phyloP scores from a whole-genome alignment of 306 rosid genomes.

The Delonix regia region DNA sequence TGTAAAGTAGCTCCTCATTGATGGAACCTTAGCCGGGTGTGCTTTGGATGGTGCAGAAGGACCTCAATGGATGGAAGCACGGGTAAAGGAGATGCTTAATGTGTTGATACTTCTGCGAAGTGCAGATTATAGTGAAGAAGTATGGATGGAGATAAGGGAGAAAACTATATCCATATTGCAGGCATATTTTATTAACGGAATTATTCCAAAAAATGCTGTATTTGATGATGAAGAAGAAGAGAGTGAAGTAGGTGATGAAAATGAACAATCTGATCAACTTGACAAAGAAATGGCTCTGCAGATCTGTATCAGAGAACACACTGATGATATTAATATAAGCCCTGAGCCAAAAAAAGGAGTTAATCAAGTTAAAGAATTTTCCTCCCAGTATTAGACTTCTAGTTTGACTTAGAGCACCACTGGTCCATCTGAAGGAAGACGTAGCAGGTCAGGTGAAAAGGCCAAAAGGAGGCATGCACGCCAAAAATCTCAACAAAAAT shows the following conservation, averaged over 20 bases:
- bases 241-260: slow-evolving; percentile 68
- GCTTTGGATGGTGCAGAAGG: slow-evolving; percentile 99
- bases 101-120: slow-evolving; percentile 97
- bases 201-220: slow-evolving; percentile 74
- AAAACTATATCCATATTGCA: slow-evolving; percentile 86
- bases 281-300: slow-evolving; percentile 62
- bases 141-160: slow-evolving; percentile 98
- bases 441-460: slow-evolving; percentile 86
- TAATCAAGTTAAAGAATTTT: slow-evolving; percentile 56
- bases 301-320: slow-evolving; percentile 62
- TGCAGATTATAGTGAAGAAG: slow-evolving; percentile 99
- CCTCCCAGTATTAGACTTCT: slow-evolving; percentile 66
- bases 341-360: slow-evolving; percentile 67
- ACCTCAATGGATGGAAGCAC: slow-evolving; percentile 99
- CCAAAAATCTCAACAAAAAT: slow-evolving; percentile 75
- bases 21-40: too few species aligned
- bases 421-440: too few species aligned
- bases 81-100: slow-evolving; percentile 98
- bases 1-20: too few species aligned
- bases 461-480: slow-evolving; percentile 87
- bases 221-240: slow-evolving; percentile 74
- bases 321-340: slow-evolving; percentile 53
- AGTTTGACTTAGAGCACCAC: slow-evolving; percentile 67
- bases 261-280: slow-evolving; percentile 61
- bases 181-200: slow-evolving; percentile 78